A percentile compares a stretch with the other conserved stretches of the same genome.
Conservation (phyloP, 2,329 filamentous ascomycete species). For the Penicillium italicum region DNA sequence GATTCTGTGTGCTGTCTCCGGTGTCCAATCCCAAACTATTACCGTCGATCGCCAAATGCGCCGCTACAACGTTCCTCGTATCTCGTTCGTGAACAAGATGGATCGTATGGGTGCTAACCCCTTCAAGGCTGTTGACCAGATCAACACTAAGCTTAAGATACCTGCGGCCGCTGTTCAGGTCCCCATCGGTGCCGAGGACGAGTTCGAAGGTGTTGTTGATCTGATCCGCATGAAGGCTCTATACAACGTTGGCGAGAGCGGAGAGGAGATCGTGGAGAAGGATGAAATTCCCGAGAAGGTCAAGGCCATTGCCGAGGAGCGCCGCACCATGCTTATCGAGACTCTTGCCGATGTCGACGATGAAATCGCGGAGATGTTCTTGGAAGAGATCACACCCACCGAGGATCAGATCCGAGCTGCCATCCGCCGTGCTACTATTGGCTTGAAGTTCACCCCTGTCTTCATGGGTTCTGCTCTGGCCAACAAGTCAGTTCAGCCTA, state of each 20-base stretch:
- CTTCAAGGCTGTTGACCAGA: slow-evolving; percentile 95
- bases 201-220: slow-evolving; percentile 89
- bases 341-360: slow-evolving; percentile 96
- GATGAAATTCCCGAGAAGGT: slow-evolving; percentile 82
- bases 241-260: slow-evolving; percentile 82
- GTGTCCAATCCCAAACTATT: slow-evolving; percentile 96
- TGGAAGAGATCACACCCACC: slow-evolving; percentile 80
- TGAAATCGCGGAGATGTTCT: slow-evolving; percentile 90
- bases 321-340: slow-evolving; percentile 82
- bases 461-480: slow-evolving; percentile 95
- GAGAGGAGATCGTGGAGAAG: slow-evolving; percentile 69
- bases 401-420: slow-evolving; percentile 83
- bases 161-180: slow-evolving; percentile 91
- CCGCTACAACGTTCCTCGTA: slow-evolving; percentile 90
- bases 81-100: slow-evolving; percentile 99
- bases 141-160: slow-evolving; percentile 92
- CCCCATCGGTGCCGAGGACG: slow-evolving; percentile 87
- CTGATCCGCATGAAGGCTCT: slow-evolving; percentile 87
- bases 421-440: slow-evolving; percentile 85
- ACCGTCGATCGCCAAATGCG: slow-evolving; percentile 99
- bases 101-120: slow-evolving; percentile 98
- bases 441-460: slow-evolving; percentile 85
- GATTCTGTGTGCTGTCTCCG: slow-evolving; percentile 96
- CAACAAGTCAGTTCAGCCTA: slow-evolving; percentile 91
- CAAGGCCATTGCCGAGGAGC: slow-evolving; percentile 71